These are phyloP conservation scores for Rhododendron williamsianum DNA, from an alignment of 148 eudicot species.

Conservation along the genomic window DNA sequence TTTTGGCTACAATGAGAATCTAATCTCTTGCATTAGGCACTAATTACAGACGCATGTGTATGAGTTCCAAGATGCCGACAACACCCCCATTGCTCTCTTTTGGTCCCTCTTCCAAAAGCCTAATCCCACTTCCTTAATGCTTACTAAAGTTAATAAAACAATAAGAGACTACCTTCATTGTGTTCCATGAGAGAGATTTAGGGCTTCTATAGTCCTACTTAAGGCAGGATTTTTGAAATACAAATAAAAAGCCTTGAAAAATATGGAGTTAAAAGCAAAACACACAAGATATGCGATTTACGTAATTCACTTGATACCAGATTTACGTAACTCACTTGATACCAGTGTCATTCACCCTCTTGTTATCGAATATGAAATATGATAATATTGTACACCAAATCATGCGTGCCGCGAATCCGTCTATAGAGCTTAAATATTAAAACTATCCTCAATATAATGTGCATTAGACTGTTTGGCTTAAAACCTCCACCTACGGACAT, in stretches of 20 bases:
- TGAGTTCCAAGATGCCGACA: constrained; percentile 8
- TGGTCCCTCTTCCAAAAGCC: constrained; percentile 9
- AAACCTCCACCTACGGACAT: not conserved
- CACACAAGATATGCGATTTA: not conserved
- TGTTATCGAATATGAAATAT: not conserved
- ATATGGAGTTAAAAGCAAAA: not conserved
- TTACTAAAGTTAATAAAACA: not conserved
- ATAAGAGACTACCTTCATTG: not conserved
- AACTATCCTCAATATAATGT: not conserved
- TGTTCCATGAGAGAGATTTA: not conserved
- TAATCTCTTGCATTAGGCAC: constrained; percentile 10
- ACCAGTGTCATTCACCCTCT: not conserved
- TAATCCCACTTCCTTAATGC: not conserved
- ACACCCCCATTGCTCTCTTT: not conserved
- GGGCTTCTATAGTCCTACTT: not conserved
- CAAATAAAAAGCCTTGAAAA: not conserved
- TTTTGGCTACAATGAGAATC: not conserved
- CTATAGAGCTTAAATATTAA: not conserved
- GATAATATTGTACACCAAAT: not conserved
- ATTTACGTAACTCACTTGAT: not conserved
- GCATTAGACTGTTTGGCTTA: not conserved
- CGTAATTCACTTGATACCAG: not conserved
- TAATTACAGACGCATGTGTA: constrained; percentile 8
- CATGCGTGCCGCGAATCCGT: not conserved
- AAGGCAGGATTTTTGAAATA: not conserved